Percentiles rank a stretch among this genome's conserved stretches.
These are phyloP conservation scores for Hexamita inflata DNA, from an alignment of 208 protist species.

Conservation along the genomic window DNA sequence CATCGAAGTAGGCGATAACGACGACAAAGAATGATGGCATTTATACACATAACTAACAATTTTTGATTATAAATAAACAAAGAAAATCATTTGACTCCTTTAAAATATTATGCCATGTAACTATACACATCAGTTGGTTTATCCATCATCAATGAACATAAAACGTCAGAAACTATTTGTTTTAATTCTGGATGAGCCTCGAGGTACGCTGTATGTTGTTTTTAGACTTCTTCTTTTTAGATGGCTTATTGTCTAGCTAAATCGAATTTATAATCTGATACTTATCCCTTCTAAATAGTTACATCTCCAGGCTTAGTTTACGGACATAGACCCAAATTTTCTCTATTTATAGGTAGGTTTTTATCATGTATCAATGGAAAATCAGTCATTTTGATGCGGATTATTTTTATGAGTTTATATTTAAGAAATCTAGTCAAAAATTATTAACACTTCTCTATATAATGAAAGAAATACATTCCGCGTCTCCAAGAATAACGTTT, in stretches of 20 bases:
- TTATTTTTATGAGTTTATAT: not conserved
- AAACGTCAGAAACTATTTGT: not conserved
- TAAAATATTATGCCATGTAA: not conserved
- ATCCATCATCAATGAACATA: not conserved
- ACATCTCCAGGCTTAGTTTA: not conserved
- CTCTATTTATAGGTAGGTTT: constrained; percentile 2
- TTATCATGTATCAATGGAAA: constrained; percentile 8
- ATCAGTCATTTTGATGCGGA: not conserved
- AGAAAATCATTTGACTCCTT: too few relatives aligned
- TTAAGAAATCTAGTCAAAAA: too few relatives aligned
- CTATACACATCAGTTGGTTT: constrained; percentile 18
- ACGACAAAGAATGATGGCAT: too few relatives aligned
- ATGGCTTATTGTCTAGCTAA: not conserved
- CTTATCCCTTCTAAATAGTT: not conserved
- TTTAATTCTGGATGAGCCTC: constrained; percentile 15
- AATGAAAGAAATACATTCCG: too few relatives aligned
- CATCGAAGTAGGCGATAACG: too few relatives aligned
- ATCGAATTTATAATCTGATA: constrained; percentile 14
- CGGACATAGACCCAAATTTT: constrained; percentile 1
- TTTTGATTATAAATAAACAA: too few relatives aligned
- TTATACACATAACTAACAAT: too few relatives aligned
- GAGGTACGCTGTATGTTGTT: constrained; percentile 16
- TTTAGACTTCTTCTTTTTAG: not conserved
- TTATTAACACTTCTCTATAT: too few relatives aligned
- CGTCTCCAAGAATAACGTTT: too few relatives aligned